These are phyloP conservation scores for Parietaria judaica DNA, from an alignment of 306 rosid species.

Conservation along the genomic window DNA sequence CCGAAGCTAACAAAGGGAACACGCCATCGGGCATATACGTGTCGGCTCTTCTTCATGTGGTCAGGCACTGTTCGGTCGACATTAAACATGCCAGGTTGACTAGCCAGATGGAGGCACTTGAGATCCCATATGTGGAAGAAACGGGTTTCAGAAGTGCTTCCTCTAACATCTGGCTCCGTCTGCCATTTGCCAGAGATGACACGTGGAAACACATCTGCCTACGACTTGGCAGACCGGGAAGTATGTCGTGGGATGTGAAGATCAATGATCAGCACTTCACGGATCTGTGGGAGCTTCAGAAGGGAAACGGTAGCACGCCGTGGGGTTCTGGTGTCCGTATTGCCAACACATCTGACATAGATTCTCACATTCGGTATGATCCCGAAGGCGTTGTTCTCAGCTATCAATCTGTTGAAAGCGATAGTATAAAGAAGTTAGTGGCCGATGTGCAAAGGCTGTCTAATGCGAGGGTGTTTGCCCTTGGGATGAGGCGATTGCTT, in stretches of 20 bases:
- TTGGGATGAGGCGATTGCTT: slow-evolving; percentile 91
- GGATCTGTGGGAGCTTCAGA: slow-evolving; percentile 99
- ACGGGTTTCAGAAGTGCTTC: slow-evolving; percentile 77
- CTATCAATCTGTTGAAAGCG: slow-evolving; percentile 80
- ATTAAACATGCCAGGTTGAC: slow-evolving; percentile 93
- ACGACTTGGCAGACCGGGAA: slow-evolving; percentile 97
- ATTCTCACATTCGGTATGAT: slow-evolving; percentile 91
- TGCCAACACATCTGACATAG: slow-evolving; percentile 90
- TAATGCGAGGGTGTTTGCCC: slow-evolving; percentile 89
- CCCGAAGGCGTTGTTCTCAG: slow-evolving; percentile 96
- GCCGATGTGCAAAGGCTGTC: slow-evolving; percentile 92
- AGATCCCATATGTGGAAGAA: slow-evolving; percentile 90
- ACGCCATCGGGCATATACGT: slow-evolving; percentile 81
- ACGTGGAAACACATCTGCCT: slow-evolving; percentile 89
- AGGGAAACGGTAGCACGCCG: slow-evolving; percentile 63
- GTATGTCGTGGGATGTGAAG: slow-evolving; percentile 97
- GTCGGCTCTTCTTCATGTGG: slow-evolving; percentile 88
- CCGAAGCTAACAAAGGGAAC: slow-evolving; percentile 82
- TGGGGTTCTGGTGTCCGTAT: slow-evolving; percentile 98
- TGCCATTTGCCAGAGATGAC: slow-evolving; percentile 83
- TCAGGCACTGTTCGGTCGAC: slow-evolving; percentile 87
- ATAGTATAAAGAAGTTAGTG: slow-evolving; percentile 85
- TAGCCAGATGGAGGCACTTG: slow-evolving; percentile 92
- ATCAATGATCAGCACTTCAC: slow-evolving; percentile 89
- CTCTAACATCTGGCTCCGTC: slow-evolving; percentile 92